Evolutionary conservation across 768 basidiomycete species (phyloP).

Genomic region (Leccinellum luteum): DNA sequence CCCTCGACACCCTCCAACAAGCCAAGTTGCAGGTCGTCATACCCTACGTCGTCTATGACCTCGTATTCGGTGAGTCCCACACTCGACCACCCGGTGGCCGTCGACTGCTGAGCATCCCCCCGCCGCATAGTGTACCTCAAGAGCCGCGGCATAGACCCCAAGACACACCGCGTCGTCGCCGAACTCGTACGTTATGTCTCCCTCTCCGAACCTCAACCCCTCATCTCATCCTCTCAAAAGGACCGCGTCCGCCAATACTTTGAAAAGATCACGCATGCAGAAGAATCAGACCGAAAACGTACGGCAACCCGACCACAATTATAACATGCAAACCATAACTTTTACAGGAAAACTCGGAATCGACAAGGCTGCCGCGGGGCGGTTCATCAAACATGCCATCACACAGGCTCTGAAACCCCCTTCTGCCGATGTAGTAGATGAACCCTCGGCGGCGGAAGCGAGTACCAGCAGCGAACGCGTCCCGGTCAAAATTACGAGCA

Average conservation of each 20-base stretch:
- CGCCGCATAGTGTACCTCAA: slow-evolving; percentile 73
- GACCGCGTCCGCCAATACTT: slow-evolving; percentile 79
- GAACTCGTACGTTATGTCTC: slow-evolving; percentile 40
- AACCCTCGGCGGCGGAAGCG: slow-evolving; percentile 20
- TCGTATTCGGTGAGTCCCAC: slow-evolving; percentile 71
- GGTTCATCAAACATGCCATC: slow-evolving; percentile 85
- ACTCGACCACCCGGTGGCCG: not conserved
- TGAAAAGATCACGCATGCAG: slow-evolving; percentile 74
- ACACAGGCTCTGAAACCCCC: slow-evolving; percentile 47
- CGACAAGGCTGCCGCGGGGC: slow-evolving; percentile 75
- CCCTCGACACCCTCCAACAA: slow-evolving; percentile 70
- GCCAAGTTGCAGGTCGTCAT: slow-evolving; percentile 77
- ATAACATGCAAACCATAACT: no score
- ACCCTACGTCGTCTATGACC: slow-evolving; percentile 82
- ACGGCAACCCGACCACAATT: not conserved
- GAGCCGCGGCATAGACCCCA: slow-evolving; percentile 75
- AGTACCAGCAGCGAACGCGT: slow-evolving; percentile 29
- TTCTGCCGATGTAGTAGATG: slow-evolving; percentile 31
- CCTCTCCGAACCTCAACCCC: not conserved
- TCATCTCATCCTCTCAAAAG: slow-evolving; percentile 33
- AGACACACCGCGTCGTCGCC: slow-evolving; percentile 69
- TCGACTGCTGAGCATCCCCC: slow-evolving; percentile 1
- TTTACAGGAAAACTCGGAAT: slow-evolving; percentile 42
- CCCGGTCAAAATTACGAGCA: slow-evolving; percentile 60
- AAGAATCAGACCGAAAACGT: slow-evolving; percentile 57